phyloP scores from a whole-genome alignment of 352 stramenopile genomes.

The Pythium folliculosum region DNA sequence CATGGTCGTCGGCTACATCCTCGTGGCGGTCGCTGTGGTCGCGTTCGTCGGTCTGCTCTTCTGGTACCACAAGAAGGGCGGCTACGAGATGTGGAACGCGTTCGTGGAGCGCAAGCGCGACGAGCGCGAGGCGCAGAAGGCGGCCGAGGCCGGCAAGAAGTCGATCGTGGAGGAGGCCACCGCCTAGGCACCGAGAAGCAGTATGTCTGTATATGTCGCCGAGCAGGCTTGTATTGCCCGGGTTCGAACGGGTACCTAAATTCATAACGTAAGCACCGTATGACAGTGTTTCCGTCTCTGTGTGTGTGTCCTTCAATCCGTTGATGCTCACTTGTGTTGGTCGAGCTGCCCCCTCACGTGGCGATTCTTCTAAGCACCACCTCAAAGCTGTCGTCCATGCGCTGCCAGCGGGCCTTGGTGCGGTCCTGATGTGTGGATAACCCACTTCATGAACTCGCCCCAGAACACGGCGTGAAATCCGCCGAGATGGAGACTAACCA shows the following conservation, averaged over 20 bases:
- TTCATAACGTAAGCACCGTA: no score
- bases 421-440: slow-evolving; percentile 42
- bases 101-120: slow-evolving; percentile 13
- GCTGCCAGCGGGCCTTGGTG: slow-evolving; percentile 39
- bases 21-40: neutral
- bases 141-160: neutral
- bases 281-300: no score
- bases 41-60: neutral
- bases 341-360: neutral
- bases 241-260: no score
- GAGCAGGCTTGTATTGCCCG: no score
- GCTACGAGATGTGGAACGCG: slow-evolving; percentile 14
- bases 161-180: neutral
- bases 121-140: slow-evolving; percentile 8
- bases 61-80: slow-evolving; percentile 18
- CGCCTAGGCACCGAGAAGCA: neutral
- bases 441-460: slow-evolving; percentile 52
- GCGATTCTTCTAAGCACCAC: slow-evolving; percentile 49
- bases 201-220: no score
- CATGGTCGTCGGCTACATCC: slow-evolving; percentile 18
- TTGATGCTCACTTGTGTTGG: neutral
- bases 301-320: no score
- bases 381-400: slow-evolving; percentile 37
- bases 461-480: slow-evolving; percentile 56
- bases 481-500: slow-evolving; percentile 42